These are phyloP conservation scores for Cercospora nicotianae DNA, from an alignment of 2,329 filamentous ascomycete species.

Conservation along the genomic window DNA sequence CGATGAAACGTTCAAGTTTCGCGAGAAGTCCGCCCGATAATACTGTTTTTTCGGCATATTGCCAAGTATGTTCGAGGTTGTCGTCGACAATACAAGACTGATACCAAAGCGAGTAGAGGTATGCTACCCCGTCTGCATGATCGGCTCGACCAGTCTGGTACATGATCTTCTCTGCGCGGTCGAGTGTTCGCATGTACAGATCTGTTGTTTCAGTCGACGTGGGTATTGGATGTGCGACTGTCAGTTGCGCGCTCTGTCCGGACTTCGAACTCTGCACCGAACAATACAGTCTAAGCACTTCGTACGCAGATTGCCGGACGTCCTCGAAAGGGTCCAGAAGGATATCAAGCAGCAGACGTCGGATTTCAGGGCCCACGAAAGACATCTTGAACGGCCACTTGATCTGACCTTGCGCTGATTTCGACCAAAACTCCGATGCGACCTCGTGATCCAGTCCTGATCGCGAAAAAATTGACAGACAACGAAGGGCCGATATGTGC, in stretches of 20 bases:
- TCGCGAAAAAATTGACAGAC: slow-evolving; percentile 65
- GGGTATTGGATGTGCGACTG: neutral
- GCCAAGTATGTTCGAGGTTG: neutral
- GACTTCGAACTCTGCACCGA: neutral
- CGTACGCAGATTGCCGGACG: slow-evolving; percentile 62
- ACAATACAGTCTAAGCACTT: slow-evolving; percentile 42
- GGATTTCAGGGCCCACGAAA: slow-evolving; percentile 48
- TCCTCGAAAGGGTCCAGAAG: slow-evolving; percentile 92
- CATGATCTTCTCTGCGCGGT: slow-evolving; percentile 55
- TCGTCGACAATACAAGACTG: neutral
- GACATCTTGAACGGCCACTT: slow-evolving; percentile 53
- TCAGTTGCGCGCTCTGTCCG: neutral
- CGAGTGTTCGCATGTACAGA: neutral
- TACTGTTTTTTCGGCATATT: slow-evolving; percentile 19
- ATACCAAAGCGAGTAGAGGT: slow-evolving; percentile 70
- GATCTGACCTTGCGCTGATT: slow-evolving; percentile 50
- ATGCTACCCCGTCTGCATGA: slow-evolving; percentile 86
- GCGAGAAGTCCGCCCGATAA: slow-evolving; percentile 52
- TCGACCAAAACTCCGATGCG: slow-evolving; percentile 43
- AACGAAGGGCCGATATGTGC: slow-evolving; percentile 77
- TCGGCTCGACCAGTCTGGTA: slow-evolving; percentile 78
- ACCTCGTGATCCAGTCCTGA: slow-evolving; percentile 63
- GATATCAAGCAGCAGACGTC: slow-evolving; percentile 71
- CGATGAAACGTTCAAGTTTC: slow-evolving; percentile 65
- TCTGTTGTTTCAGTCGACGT: neutral